phyloP scores from a whole-genome alignment of 345 rosid species.

The Zanthoxylum bungeanum region DNA sequence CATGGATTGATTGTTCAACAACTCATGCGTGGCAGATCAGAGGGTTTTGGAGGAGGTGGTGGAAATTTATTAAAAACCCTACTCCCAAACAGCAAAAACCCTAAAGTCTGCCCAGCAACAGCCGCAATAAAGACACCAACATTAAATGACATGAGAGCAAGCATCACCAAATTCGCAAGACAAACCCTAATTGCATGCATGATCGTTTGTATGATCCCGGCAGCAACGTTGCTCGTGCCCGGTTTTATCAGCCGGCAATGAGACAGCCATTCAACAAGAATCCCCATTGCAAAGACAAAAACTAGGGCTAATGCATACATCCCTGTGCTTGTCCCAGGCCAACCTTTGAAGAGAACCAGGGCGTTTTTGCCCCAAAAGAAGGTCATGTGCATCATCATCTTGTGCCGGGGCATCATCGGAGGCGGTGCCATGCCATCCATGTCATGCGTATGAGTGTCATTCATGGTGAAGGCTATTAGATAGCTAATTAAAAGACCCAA shows the following conservation, averaged over 20 bases:
- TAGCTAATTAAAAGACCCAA: too few relatives aligned
- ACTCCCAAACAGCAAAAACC: conserved; percentile 36
- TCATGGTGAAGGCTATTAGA: background rate
- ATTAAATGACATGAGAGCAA: too few relatives aligned
- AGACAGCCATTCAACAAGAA: conserved; percentile 34
- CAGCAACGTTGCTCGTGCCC: background rate
- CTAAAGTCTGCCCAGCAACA: conserved; percentile 38
- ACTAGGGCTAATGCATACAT: conserved; percentile 36
- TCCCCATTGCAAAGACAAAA: conserved; percentile 25
- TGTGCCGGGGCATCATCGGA: background rate
- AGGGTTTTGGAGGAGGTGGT: background rate
- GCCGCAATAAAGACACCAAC: conserved; percentile 38
- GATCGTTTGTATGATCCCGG: conserved; percentile 29
- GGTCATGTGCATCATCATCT: too few relatives aligned
- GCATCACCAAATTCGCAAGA: conserved; percentile 24
- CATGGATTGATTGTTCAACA: too few relatives aligned
- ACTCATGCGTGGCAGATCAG: too few relatives aligned
- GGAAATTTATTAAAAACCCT: conserved; percentile 21
- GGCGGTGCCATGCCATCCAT: conserved; percentile 11
- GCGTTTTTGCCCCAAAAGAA: conserved; percentile 38
- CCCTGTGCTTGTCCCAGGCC: conserved; percentile 33
- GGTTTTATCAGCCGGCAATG: conserved; percentile 23
- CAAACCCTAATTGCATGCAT: conserved; percentile 30
- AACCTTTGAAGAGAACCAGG: conserved; percentile 34
- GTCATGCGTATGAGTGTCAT: conserved; percentile 7